phyloP scores from a whole-genome alignment of 192 early-diverging fungal species.

The Jimgerdemannia lactiflua region DNA sequence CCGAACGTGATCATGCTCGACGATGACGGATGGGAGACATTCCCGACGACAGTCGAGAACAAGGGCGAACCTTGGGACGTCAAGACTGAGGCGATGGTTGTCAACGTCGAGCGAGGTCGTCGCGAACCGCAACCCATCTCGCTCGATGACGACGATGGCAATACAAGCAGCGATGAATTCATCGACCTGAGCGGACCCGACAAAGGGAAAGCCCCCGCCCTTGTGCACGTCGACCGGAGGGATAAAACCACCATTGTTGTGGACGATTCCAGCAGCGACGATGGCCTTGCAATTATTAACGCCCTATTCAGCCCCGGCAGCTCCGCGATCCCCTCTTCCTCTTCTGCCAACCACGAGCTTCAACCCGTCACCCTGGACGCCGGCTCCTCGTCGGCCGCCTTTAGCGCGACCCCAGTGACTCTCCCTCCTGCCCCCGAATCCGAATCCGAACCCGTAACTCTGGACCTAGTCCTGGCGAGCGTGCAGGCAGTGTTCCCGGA shows the following conservation, averaged over 20 bases:
- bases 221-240: not conserved
- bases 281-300: too few relatives aligned
- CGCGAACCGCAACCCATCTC: too few relatives aligned
- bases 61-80: too few relatives aligned
- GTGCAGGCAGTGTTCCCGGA: not conserved
- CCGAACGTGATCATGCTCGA: not conserved
- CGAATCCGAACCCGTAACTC: not conserved
- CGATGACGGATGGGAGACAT: not conserved
- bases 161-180: not conserved
- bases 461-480: not conserved
- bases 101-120: too few relatives aligned
- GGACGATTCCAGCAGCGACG: not conserved
- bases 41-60: not conserved
- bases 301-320: too few relatives aligned
- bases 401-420: not conserved
- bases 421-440: not conserved
- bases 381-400: too few relatives aligned
- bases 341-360: not conserved
- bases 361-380: not conserved
- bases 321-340: not conserved
- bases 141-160: not conserved
- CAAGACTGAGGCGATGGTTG: too few relatives aligned
- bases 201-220: not conserved
- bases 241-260: not conserved
- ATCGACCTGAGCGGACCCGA: not conserved